A percentile compares a stretch with the other conserved stretches of the same genome.
These are phyloP conservation scores for Chlamydomonas reinhardtii DNA, from an alignment of 163 green algal genomes.

Conservation along the genomic window DNA sequence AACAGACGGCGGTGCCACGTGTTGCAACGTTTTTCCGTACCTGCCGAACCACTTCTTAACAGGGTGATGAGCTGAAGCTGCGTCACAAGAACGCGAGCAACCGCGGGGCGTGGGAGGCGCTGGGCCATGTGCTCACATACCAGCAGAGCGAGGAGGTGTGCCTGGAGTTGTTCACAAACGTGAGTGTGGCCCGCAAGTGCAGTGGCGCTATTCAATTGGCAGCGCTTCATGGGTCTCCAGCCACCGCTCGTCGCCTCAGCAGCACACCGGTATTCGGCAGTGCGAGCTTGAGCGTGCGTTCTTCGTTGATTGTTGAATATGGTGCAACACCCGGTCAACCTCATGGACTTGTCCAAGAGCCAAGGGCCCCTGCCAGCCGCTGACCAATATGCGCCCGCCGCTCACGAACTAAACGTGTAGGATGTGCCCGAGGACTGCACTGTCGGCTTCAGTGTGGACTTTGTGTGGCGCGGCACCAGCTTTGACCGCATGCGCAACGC, in stretches of 20 bases:
- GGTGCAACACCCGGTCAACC: too few species aligned
- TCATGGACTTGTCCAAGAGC: too few species aligned
- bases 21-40: too few species aligned
- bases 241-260: neutral
- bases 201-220: neutral
- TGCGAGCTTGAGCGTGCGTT: too few species aligned
- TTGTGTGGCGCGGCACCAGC: constrained; percentile 93
- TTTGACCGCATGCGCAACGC: constrained; percentile 95
- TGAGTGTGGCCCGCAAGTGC: neutral
- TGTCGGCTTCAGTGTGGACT: constrained; percentile 91
- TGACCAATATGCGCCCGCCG: too few species aligned
- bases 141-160: constrained; percentile 70
- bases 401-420: neutral
- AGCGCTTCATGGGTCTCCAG: too few species aligned
- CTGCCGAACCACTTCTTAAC: neutral
- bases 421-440: constrained; percentile 76
- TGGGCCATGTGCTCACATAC: constrained; percentile 72
- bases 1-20: too few species aligned
- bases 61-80: constrained; percentile 95
- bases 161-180: constrained; percentile 62
- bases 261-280: too few species aligned
- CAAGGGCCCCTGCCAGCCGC: too few species aligned
- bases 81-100: constrained; percentile 73
- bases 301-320: too few species aligned
- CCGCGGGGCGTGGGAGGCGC: constrained; percentile 72